Percentiles rank a stretch among this genome's conserved stretches.
phyloP scores from a whole-genome alignment of 163 green algal species.

The Volvox carteri region DNA sequence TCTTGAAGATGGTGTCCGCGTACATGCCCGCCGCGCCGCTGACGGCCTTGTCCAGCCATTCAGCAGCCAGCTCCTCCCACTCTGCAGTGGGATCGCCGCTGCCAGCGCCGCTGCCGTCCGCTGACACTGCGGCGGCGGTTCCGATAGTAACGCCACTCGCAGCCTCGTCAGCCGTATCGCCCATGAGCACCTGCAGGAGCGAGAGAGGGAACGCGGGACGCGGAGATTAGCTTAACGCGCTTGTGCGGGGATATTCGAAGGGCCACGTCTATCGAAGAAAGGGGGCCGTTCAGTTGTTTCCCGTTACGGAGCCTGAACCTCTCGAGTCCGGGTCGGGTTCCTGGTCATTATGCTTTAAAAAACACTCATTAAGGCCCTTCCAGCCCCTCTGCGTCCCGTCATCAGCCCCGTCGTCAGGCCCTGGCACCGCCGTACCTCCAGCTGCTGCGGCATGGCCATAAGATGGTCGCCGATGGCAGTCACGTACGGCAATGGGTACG shows the following conservation, averaged over 20 bases:
- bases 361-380: too few species aligned
- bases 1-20: slow-evolving; percentile 50
- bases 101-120: neutral
- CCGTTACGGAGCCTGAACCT: too few species aligned
- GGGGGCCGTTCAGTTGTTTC: too few species aligned
- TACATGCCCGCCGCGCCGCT: slow-evolving; percentile 56
- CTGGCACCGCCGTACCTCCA: slow-evolving; percentile 86
- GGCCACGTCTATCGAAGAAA: too few species aligned
- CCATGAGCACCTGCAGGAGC: slow-evolving; percentile 43
- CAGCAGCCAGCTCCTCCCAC: slow-evolving; percentile 75
- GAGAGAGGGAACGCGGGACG: neutral
- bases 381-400: too few species aligned
- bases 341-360: too few species aligned
- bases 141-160: neutral
- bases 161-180: slow-evolving; percentile 25
- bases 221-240: too few species aligned
- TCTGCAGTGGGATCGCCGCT: slow-evolving; percentile 53
- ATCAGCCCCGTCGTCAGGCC: too few species aligned
- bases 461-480: slow-evolving; percentile 88
- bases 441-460: slow-evolving; percentile 92
- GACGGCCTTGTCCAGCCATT: slow-evolving; percentile 89
- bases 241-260: too few species aligned
- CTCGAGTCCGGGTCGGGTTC: too few species aligned
- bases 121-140: neutral
- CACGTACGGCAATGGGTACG: slow-evolving; percentile 89